Evolutionary conservation across 768 basidiomycete species (phyloP), one percentile per base, ranked within the genome.

Genomic region (Leccinellum rugosiceps): DNA sequence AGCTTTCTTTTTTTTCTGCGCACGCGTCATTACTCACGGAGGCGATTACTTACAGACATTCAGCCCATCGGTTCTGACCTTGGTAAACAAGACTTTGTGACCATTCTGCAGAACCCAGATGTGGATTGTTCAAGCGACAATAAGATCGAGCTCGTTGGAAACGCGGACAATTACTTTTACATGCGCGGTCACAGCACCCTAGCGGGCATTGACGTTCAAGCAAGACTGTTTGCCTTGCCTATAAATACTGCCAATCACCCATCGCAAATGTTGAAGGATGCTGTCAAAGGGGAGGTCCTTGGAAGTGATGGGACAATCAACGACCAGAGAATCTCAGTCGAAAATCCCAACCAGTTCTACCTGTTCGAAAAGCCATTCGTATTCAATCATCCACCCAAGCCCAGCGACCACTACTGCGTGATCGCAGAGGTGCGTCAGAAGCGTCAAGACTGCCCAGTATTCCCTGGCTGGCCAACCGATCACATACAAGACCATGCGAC

Each of bases 391-490:
- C 52, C 56, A n/a, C 47, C 55, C 23, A 13, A 43, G 50, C 46
- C 25, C 25, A 17, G 0, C 0, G 32, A 48, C 11, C 58, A 60
- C 43, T 60, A 53, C 34, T 60, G 59, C 15, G 2, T 53, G 28
- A 6, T 57, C 26, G 59, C 46, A 10, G 59, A 60, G 45, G 47
- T 45, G 15, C 56, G 56, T n/a, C 59, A 60, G 59, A 60, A 60
- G 43, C 56, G 52, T 47, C 50, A 57, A 17, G 49, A 51, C 11
- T 35, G 21, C 15, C 28, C 21, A 26, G 34, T 43, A 8, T 60
- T 4, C 26, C 56, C n/a, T 0, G 44, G 6, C 31, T 60, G 59
- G 59, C 49, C 59, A 4, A 54, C 28, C 44, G 48, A 60, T 1
- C 46, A 58, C 15, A 13, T 13, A 17, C 34, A 44, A 19, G 41